Percentiles rank a stretch among this genome's conserved stretches.
phyloP scores from a whole-genome alignment of 2,329 filamentous ascomycete genomes.

The Chalaropsis thielavioides region DNA sequence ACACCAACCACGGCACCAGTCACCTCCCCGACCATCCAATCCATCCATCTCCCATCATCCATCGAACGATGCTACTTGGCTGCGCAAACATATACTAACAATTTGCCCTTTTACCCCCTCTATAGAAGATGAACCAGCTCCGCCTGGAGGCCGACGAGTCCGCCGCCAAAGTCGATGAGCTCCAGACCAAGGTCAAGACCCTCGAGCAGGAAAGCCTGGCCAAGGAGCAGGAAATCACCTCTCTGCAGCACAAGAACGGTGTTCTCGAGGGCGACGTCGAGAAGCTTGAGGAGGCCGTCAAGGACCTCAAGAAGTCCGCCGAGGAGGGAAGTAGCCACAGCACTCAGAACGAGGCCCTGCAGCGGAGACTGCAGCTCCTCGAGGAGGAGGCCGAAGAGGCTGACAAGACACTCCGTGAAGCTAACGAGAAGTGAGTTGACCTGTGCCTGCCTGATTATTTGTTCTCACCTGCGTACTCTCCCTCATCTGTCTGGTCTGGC shows the following conservation, averaged over 20 bases:
- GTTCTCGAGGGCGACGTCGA: slow-evolving; percentile 82
- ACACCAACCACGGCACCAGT: not conserved
- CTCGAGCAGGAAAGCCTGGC: slow-evolving; percentile 89
- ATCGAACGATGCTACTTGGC: not conserved
- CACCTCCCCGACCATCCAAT: not conserved
- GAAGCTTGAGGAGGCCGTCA: slow-evolving; percentile 72
- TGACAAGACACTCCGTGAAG: slow-evolving; percentile 90
- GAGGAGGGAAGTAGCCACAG: slow-evolving; percentile 70
- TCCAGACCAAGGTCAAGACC: slow-evolving; percentile 71
- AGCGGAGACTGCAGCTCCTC: slow-evolving; percentile 83
- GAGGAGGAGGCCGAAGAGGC: slow-evolving; percentile 97
- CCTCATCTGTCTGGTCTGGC: not conserved
- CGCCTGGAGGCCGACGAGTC: slow-evolving; percentile 87
- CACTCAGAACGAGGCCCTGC: slow-evolving; percentile 80
- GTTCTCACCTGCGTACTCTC: no score
- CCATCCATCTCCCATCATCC: not conserved
- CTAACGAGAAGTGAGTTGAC: slow-evolving; percentile 84
- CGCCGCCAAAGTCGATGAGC: slow-evolving; percentile 67
- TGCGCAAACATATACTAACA: slow-evolving; percentile 6
- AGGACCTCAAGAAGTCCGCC: slow-evolving; percentile 75
- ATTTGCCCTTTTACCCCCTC: not conserved
- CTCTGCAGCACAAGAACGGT: slow-evolving; percentile 86
- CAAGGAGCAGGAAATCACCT: slow-evolving; percentile 98
- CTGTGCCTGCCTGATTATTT: not conserved
- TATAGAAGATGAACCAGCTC: slow-evolving; percentile 85